phyloP scores from a whole-genome alignment of 345 rosid species.

The Gossypium sturtianum region DNA sequence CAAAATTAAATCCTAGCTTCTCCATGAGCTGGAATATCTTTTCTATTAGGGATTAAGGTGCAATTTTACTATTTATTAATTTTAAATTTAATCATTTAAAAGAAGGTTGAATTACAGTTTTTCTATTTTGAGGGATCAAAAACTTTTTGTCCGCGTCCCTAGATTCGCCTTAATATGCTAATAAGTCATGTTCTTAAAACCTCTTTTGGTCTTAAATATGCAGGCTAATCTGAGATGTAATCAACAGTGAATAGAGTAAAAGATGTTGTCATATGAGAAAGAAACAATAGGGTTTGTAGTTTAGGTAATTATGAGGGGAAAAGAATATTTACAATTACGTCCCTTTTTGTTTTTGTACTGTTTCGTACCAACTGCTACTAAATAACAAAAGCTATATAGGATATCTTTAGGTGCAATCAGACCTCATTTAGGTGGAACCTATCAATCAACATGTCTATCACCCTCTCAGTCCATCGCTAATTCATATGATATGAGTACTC shows the following conservation, averaged over 20 bases:
- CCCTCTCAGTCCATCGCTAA: background rate
- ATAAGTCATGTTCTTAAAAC: background rate
- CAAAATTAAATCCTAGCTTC: background rate
- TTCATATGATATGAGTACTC: no score
- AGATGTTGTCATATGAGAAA: background rate
- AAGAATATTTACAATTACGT: background rate
- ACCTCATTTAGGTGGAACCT: conserved; percentile 19
- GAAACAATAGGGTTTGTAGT: background rate
- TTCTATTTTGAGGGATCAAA: no score
- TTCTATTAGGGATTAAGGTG: background rate
- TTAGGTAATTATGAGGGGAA: background rate
- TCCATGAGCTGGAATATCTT: background rate
- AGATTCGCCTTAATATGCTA: background rate
- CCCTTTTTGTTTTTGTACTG: background rate
- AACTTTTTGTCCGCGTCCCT: no score
- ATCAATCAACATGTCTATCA: conserved; percentile 9
- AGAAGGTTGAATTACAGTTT: no score
- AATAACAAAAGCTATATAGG: background rate
- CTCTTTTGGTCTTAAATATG: background rate
- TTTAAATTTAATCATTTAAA: no score
- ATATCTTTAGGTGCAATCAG: conserved; percentile 24
- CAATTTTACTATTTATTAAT: no score
- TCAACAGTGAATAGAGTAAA: background rate
- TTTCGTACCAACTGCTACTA: conserved; percentile 6
- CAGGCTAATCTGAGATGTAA: background rate